Percentiles rank a stretch among this genome's conserved stretches.
Evolutionary conservation across 208 protist species (phyloP).

Genomic region (Acanthamoeba culbertsoni): DNA sequence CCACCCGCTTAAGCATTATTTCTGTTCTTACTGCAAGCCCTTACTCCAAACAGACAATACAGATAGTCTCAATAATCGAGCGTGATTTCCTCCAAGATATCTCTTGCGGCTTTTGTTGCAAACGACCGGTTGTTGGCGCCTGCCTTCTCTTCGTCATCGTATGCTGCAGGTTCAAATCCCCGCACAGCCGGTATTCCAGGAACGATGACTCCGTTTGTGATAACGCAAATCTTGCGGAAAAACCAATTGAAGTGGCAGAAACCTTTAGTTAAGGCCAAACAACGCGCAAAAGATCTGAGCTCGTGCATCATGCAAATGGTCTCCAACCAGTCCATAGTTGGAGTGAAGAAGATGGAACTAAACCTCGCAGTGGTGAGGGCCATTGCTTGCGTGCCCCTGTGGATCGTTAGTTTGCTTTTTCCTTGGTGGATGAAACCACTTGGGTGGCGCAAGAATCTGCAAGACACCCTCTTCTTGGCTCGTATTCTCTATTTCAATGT

Average conservation of each 20-base stretch:
- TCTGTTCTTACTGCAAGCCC: neutral
- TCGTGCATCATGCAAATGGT: too few species aligned
- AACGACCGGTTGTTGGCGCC: neutral
- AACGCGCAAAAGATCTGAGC: too few species aligned
- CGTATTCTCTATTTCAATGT: neutral
- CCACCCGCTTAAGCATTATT: neutral
- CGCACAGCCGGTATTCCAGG: neutral
- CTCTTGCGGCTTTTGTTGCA: too few species aligned
- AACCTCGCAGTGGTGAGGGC: neutral
- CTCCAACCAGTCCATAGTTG: too few species aligned
- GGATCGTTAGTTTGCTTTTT: neutral
- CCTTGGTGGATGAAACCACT: conserved; percentile 18
- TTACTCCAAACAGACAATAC: too few species aligned
- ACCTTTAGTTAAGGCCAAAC: neutral
- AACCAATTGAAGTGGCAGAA: neutral
- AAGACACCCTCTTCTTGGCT: neutral
- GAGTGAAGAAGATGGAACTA: neutral
- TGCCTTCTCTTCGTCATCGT: neutral
- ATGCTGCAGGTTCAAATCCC: neutral
- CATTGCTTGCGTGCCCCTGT: neutral
- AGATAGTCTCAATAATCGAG: too few species aligned
- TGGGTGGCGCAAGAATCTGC: neutral
- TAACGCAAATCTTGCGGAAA: neutral
- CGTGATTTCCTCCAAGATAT: too few species aligned
- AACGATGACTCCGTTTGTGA: neutral